Evolutionary conservation across 768 basidiomycete species (phyloP).

Genomic region (Pulveroboletus sp.): DNA sequence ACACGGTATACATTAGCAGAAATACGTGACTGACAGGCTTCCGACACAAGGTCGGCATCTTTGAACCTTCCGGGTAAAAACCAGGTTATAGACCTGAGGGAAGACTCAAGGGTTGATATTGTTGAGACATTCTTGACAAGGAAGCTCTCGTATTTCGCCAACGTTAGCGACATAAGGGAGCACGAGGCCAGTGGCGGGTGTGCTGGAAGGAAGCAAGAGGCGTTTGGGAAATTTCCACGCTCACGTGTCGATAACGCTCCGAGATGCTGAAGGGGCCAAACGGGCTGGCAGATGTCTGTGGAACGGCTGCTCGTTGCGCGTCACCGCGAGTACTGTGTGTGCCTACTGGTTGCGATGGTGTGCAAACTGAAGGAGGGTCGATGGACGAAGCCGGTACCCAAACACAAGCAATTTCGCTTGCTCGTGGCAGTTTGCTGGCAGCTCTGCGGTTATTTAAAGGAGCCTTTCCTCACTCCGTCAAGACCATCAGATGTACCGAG

Average conservation of each 20-base stretch:
- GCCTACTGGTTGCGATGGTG: not conserved
- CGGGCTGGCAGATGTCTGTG: too few species aligned
- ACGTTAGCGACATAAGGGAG: constrained; percentile 50
- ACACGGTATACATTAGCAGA: constrained; percentile 9
- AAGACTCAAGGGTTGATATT: constrained; percentile 84
- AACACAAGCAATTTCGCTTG: constrained; percentile 15
- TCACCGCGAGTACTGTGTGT: not conserved
- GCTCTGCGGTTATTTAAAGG: constrained; percentile 2
- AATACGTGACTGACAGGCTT: constrained; percentile 68
- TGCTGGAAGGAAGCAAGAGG: not conserved
- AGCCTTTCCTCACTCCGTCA: constrained; percentile 3
- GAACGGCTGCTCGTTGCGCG: not conserved
- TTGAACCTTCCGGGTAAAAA: constrained; percentile 94
- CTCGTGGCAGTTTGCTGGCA: constrained; percentile 13
- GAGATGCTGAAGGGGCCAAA: not conserved
- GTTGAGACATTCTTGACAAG: constrained; percentile 81
- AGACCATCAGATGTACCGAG: constrained; percentile 18
- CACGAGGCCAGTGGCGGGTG: not conserved
- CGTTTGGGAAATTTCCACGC: constrained; percentile 2
- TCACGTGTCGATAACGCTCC: too few species aligned
- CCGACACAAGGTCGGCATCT: constrained; percentile 93
- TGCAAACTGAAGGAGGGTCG: not conserved
- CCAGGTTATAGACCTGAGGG: constrained; percentile 88
- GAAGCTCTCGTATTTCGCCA: constrained; percentile 76
- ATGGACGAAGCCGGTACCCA: constrained; percentile 26